Percentiles rank a stretch among this genome's conserved stretches.
Conservation (phyloP, 495 filamentous ascomycete genomes). For the Hypoxylon fragiforme region DNA sequence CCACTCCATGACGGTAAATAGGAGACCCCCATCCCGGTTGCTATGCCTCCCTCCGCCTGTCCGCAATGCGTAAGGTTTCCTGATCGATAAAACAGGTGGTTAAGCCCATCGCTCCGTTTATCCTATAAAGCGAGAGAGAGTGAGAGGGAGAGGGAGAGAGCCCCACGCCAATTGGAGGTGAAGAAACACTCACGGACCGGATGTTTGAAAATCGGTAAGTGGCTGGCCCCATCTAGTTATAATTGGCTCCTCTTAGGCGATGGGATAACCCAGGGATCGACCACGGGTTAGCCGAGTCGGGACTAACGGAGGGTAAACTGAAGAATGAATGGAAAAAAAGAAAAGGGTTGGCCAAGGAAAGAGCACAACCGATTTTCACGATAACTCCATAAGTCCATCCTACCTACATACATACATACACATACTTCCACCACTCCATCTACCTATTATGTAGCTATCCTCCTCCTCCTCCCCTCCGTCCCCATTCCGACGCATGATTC, state of each 20-base stretch:
- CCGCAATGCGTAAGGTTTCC: conserved; percentile 20
- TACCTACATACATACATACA: too few species aligned
- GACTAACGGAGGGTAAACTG: conserved; percentile 18
- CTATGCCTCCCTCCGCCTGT: conserved; percentile 14
- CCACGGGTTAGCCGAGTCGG: conserved; percentile 27
- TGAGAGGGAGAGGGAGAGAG: too few species aligned
- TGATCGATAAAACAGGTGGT: conserved; percentile 15
- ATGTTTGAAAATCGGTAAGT: conserved; percentile 22
- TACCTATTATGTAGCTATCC: too few species aligned
- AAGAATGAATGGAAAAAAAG: conserved; percentile 1
- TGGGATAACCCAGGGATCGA: conserved; percentile 30
- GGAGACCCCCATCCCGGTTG: too few species aligned
- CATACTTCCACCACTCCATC: too few species aligned
- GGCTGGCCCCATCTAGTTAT: background rate
- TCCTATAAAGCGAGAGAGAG: too few species aligned
- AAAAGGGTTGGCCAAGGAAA: conserved; percentile 10
- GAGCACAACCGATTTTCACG: conserved; percentile 17
- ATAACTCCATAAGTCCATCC: too few species aligned
- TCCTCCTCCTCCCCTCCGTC: conserved; percentile 5
- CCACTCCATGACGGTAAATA: conserved; percentile 15
- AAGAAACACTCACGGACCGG: too few species aligned
- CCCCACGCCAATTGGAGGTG: conserved; percentile 18
- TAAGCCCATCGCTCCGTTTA: conserved; percentile 20
- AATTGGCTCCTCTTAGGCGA: conserved; percentile 10
- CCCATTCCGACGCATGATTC: conserved; percentile 3